Evolutionary conservation across 140 eudicot genomes (phyloP).

Genomic region (Erigeron philadelphicus): DNA sequence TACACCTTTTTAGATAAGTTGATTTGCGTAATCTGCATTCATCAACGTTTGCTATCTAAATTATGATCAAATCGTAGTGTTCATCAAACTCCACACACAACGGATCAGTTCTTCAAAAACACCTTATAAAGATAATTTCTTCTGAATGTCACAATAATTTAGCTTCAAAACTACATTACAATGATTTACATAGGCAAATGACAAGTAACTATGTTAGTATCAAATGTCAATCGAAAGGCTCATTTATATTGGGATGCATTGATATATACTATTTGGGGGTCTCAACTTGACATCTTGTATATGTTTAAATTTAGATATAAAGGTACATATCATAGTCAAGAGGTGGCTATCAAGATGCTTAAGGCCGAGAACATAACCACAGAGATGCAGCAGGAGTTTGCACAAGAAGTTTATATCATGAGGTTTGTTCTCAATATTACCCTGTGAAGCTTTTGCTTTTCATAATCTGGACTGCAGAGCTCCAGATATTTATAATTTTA

Average conservation of each 20-base stretch:
- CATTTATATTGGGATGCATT: conserved; percentile 10
- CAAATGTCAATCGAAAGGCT: background rate
- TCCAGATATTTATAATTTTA: no score
- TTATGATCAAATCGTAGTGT: background rate
- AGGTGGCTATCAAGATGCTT: conserved; percentile 85
- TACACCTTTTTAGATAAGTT: no score
- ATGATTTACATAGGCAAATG: background rate
- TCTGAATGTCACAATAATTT: background rate
- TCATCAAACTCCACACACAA: background rate
- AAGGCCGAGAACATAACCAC: conserved; percentile 67
- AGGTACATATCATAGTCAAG: conserved; percentile 83
- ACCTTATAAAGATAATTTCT: background rate
- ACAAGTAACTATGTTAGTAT: conserved; percentile 2
- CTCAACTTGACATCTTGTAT: background rate
- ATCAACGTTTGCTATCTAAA: no score
- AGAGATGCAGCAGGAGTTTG: conserved; percentile 74
- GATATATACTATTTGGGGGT: conserved; percentile 1
- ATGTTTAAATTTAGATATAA: conserved; percentile 52
- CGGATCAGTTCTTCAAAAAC: background rate
- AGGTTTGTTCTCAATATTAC: conserved; percentile 44
- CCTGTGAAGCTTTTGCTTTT: background rate
- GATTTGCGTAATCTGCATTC: no score
- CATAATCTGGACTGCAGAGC: background rate
- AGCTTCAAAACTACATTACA: background rate
- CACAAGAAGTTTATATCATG: conserved; percentile 86